Base-by-base conservation (phyloP, 1,284 basidiomycete genomes). In the Schizophyllum commune region DNA sequence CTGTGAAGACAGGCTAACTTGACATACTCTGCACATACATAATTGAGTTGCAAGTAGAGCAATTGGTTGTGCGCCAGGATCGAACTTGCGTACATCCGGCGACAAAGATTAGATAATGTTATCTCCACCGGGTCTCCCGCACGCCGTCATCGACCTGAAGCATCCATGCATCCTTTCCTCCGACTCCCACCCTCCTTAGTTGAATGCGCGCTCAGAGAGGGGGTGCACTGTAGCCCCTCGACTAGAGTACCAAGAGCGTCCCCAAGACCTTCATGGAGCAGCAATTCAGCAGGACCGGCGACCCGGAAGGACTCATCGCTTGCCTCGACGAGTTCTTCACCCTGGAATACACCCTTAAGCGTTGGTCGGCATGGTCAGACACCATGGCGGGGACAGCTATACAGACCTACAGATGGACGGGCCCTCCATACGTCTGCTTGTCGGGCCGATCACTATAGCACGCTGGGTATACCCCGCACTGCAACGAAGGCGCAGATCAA, bases 401-500 rank as follows among this genome's bases (percentile, higher is more conserved):
- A 27, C 27, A 27, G 27, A 27, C 27, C 27, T n/a, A n/a, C 27
- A 60, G 27, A 39, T 59, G 61, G 59, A n/a, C 5, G 9, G 62
- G 63, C 17, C 62, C 62, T 27, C 22, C 52, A 22, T 63, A 62
- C 52, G 5, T 33, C 19, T 39, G 17, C 52, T 58, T 52, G 11
- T 32, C 47, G 51, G 39, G 39, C 13, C 39, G 71, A 75, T 52
- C 77, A 80, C 63, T 80, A 80, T 62, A 70, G 74, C 60, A 77
- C 77, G 0, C 66, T 80, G 7, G 77, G 78, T 3, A 67, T 80
- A 6, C 72, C 72, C 21, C 69, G 66, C 22, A 65, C 69, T 57
- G 78, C 78, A 2, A 72, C 73, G 7, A 80, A 76, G 65, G 75
- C 76, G 3, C 77, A 79, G 65, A 79, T 79, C 61, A 80, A 80